Evolutionary conservation across 1,284 basidiomycete species (phyloP).

Genomic region (Melampsora larici-populina): DNA sequence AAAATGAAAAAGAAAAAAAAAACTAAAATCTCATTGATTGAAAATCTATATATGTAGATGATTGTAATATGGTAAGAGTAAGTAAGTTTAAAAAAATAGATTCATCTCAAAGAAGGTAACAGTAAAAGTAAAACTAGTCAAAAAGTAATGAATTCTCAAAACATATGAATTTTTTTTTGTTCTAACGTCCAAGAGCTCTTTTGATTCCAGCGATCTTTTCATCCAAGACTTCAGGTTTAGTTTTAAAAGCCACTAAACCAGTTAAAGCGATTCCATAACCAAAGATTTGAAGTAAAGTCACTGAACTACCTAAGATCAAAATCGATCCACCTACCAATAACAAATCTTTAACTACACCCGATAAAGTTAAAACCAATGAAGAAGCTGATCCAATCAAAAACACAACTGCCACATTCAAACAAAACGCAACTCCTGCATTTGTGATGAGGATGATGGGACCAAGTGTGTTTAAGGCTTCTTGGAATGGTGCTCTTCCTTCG

Average conservation of each 20-base stretch:
- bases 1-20: too few relatives aligned
- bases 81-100: too few relatives aligned
- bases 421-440: slow-evolving; percentile 58
- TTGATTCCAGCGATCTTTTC: slow-evolving; percentile 22
- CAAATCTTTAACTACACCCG: slow-evolving; percentile 56
- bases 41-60: too few relatives aligned
- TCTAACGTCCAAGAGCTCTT: slow-evolving; percentile 8
- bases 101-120: too few relatives aligned
- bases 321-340: slow-evolving; percentile 57
- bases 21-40: too few relatives aligned
- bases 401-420: slow-evolving; percentile 58
- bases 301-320: slow-evolving; percentile 56
- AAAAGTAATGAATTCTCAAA: too few relatives aligned
- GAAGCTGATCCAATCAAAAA: slow-evolving; percentile 57
- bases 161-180: not conserved
- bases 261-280: slow-evolving; percentile 53
- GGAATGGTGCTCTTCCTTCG: slow-evolving; percentile 57
- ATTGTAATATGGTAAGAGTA: too few relatives aligned
- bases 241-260: slow-evolving; percentile 55
- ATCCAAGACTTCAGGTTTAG: slow-evolving; percentile 46
- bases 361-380: slow-evolving; percentile 56
- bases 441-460: slow-evolving; percentile 55
- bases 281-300: slow-evolving; percentile 55
- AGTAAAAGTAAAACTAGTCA: too few relatives aligned
- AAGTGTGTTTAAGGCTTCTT: slow-evolving; percentile 53